Evolutionary conservation across 1,139 yeast genomes (phyloP).

Genomic region (Taphrina betulina): DNA sequence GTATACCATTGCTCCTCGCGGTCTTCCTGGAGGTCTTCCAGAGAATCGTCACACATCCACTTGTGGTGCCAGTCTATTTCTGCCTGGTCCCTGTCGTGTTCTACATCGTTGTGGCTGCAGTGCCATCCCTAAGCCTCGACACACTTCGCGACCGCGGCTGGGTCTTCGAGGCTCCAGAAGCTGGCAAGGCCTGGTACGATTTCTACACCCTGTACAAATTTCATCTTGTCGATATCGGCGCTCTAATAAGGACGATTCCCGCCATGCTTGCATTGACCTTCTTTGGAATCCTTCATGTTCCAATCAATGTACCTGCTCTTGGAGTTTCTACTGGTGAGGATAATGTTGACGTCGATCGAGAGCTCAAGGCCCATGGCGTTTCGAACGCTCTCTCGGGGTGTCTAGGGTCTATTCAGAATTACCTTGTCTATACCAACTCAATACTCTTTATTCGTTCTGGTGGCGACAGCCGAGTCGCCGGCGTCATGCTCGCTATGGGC

Average conservation of each 20-base stretch:
- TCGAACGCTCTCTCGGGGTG: constrained; percentile 86
- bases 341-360: constrained; percentile 81
- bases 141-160: constrained; percentile 72
- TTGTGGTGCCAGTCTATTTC: constrained; percentile 79
- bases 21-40: constrained; percentile 56
- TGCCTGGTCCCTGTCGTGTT: constrained; percentile 66
- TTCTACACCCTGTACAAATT: constrained; percentile 74
- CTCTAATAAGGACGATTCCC: constrained; percentile 70
- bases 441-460: constrained; percentile 90
- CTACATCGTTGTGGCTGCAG: constrained; percentile 62
- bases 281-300: constrained; percentile 93
- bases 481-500: constrained; percentile 77
- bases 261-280: constrained; percentile 94
- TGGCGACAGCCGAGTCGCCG: constrained; percentile 85
- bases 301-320: constrained; percentile 94
- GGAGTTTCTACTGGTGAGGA: constrained; percentile 87
- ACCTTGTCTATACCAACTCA: constrained; percentile 89
- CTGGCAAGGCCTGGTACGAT: constrained; percentile 80
- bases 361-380: constrained; percentile 89
- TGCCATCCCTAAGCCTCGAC: constrained; percentile 65
- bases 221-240: constrained; percentile 67
- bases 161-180: constrained; percentile 68
- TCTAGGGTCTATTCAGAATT: constrained; percentile 76
- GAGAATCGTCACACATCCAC: constrained; percentile 68
- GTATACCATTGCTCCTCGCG: constrained; percentile 66